Evolutionary conservation across 495 filamentous ascomycete genomes (phyloP).

Genomic region (Tuber borchii): DNA sequence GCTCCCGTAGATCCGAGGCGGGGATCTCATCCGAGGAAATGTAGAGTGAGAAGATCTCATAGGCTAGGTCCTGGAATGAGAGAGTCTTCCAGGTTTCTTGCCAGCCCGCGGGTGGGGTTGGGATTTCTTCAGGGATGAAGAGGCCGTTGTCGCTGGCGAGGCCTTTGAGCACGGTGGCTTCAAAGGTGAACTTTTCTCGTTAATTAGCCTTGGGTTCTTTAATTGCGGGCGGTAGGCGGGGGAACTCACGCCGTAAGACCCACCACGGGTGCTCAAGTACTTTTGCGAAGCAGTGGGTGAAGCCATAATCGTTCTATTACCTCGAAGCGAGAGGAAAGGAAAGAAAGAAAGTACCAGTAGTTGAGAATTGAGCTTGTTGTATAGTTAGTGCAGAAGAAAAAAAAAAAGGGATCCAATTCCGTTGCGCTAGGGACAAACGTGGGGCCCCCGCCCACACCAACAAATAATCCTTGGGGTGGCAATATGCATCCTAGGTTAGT

Average conservation of each 20-base stretch:
- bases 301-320: slow-evolving; percentile 21
- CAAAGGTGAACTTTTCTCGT: slow-evolving; percentile 69
- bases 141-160: slow-evolving; percentile 83
- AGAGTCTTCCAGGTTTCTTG: slow-evolving; percentile 63
- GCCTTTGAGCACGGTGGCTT: slow-evolving; percentile 83
- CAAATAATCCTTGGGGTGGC: too few species aligned
- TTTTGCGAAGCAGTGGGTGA: slow-evolving; percentile 61
- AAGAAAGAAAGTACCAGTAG: background rate
- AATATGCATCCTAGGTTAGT: background rate
- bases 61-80: slow-evolving; percentile 71
- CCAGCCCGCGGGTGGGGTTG: slow-evolving; percentile 58
- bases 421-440: slow-evolving; percentile 1
- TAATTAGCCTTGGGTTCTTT: slow-evolving; percentile 6
- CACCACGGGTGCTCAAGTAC: slow-evolving; percentile 76
- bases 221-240: slow-evolving; percentile 7
- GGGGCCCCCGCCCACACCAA: background rate
- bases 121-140: slow-evolving; percentile 81
- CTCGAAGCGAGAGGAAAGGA: background rate
- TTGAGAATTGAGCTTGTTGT: background rate
- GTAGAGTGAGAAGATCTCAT: slow-evolving; percentile 68
- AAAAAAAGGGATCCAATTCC: background rate
- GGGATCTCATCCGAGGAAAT: slow-evolving; percentile 80
- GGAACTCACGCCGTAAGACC: slow-evolving; percentile 62
- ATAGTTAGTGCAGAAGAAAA: background rate
- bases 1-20: slow-evolving; percentile 64